Base-by-base conservation (phyloP, 352 stramenopile genomes). In the Globisporangium megalacanthum region DNA sequence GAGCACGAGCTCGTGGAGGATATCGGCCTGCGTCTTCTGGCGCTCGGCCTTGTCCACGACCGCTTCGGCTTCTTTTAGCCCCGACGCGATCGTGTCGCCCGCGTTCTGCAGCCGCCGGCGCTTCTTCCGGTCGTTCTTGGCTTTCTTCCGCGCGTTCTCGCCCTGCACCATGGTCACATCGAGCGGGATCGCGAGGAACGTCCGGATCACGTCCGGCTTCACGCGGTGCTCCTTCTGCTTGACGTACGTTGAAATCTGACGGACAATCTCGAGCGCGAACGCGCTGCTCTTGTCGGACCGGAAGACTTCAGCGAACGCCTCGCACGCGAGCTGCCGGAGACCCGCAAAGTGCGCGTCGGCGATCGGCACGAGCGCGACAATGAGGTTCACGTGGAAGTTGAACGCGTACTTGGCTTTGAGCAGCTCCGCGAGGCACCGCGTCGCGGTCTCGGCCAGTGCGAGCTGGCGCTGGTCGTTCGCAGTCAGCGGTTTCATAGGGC, bases 51-150 rank as follows among this genome's bases (percentile, higher is more conserved):
- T 92, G 60, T 98, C 94, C 20, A 98, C 93, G 42, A 91, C 88
- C 45, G 93, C 94, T 56, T 98, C 93, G 22, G 94, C 90, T 64
- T 99, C 96, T 66, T 97, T 97, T 20, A 99, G 74, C 35, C 96
- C 93, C 1, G 83, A 69, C 39, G 94, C 90, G 65, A 98, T 97
- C 17, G 62, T 75, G 45, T 95, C 85, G 20, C 85, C 85, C 4
- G 88, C 66, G 42, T 77, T 75, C 63, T 93, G 79, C 48, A 80
- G 75, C 42, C 83, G 79, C 44, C 83, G 82, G 42, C 84, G 84
- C 61, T 92, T 92, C 66, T 95, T 93, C 19, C 85, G 85, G 51
- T 92, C 81, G 25, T 75, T 75, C 66, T 93, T 95, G 54, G 81
- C 82, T 41, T 84, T 80, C 62, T 88, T 91, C 13, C 83, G 81